Conservation (phyloP, 371 early-diverging fungal genomes). For the Actinomortierella ambigua region DNA sequence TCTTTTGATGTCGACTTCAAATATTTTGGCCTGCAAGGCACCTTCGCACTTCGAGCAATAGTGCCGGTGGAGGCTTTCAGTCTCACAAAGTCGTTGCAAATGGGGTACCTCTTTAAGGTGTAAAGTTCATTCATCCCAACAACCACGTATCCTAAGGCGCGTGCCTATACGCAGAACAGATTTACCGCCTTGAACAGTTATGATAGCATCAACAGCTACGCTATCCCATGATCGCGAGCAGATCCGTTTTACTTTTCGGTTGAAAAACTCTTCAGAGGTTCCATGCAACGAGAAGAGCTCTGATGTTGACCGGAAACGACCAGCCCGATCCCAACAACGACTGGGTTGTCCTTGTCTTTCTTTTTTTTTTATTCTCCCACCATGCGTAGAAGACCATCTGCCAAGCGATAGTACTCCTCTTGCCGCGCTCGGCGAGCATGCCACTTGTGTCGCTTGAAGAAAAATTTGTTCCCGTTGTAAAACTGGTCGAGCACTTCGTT, state of each 20-base stretch:
- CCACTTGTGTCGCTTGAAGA: constrained; percentile 4
- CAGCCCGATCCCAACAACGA: constrained; percentile 10
- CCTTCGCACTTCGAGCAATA: too few species aligned
- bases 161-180: too few species aligned
- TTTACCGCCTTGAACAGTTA: too few species aligned
- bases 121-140: not conserved
- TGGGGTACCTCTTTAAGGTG: not conserved
- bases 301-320: not conserved
- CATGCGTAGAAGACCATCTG: constrained; percentile 5
- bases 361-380: constrained; percentile 2
- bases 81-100: not conserved
- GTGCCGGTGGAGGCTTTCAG: too few species aligned
- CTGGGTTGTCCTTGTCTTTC: not conserved
- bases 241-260: too few species aligned
- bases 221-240: too few species aligned
- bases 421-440: not conserved
- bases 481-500: not conserved
- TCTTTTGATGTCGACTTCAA: too few species aligned
- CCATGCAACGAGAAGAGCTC: constrained; percentile 5
- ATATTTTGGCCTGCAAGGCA: too few species aligned
- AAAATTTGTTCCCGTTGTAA: constrained; percentile 6
- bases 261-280: not conserved
- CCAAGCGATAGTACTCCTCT: constrained; percentile 1
- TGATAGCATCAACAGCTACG: too few species aligned
- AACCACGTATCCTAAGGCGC: not conserved